Evolutionary conservation across 2,329 filamentous ascomycete species (phyloP), one percentile per base, ranked within the genome.

Genomic region (Aspergillus candidus): DNA sequence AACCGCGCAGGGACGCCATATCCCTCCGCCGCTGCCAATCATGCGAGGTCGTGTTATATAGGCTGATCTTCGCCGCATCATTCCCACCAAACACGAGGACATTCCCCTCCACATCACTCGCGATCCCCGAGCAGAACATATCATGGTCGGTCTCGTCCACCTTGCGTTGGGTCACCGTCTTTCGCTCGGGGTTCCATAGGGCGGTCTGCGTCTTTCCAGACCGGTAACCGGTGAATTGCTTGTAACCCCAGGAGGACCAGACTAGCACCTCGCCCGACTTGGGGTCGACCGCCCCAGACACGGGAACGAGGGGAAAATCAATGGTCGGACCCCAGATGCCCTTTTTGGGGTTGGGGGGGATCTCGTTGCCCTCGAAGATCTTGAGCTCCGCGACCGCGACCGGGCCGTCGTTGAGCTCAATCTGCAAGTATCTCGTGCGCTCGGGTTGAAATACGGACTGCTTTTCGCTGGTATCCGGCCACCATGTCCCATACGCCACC

Each of bases 71-170:
- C 2, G 6, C 6, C 6, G 22, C 22, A 10, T 27, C 22, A 7
- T 27, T 27, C 6, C 22, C 22, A 27, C 22, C 22, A 27, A 27
- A 27, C 22, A 27, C 22, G 22, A 27, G 22, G 22, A 27, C 22
- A 27, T 27, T 27, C 3, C 40, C 40, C 3, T 42, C 34, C n/a
- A 37, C 6, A 27, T 42, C 40, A 22, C 35, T 42, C 11, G 40
- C 37, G 8, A 42, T 42, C 2, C 40, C 40, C 3, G 40, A 76
- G 15, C 44, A 46, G 32, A 51, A 59, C 54, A 57, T 58, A 32
- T 59, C 55, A n/a, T 59, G 58, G 3, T 57, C 29, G 4, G 49
- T 58, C 18, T 58, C 43, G 34, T 33, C 38, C 6, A 59, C 47
- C 27, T 29, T 46, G 13, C 44, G 11, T 46, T 53, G 11, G 42